A percentile compares a stretch with the other conserved stretches of the same genome.
These are phyloP conservation scores for Whalleya microplaca DNA, from an alignment of 2,329 filamentous ascomycete species.

Conservation along the genomic window DNA sequence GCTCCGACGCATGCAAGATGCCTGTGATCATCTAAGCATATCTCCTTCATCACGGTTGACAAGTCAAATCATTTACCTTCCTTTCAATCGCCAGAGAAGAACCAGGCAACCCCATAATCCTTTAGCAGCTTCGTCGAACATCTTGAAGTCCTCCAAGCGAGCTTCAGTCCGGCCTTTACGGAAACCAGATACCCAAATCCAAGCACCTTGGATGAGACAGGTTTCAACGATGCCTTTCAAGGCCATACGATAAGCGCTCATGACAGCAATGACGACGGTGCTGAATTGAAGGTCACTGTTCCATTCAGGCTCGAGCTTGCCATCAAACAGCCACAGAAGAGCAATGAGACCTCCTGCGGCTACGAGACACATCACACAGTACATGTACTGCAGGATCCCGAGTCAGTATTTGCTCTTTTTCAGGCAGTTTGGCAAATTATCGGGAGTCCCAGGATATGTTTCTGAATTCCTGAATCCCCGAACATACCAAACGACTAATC, in stretches of 20 bases:
- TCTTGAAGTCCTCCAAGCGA: slow-evolving; percentile 42
- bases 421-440: too few species aligned
- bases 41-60: background rate
- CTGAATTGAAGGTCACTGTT: slow-evolving; percentile 36
- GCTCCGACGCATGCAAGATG: slow-evolving; percentile 45
- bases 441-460: too few species aligned
- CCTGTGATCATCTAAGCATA: slow-evolving; percentile 22
- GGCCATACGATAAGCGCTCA: slow-evolving; percentile 42
- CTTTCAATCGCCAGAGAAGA: slow-evolving; percentile 42
- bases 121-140: slow-evolving; percentile 44
- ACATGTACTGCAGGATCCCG: slow-evolving; percentile 34
- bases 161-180: slow-evolving; percentile 38
- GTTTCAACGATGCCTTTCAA: slow-evolving; percentile 42
- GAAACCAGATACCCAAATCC: slow-evolving; percentile 45
- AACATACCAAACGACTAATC: too few species aligned
- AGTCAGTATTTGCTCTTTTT: too few species aligned
- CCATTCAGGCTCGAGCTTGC: slow-evolving; percentile 36
- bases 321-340: slow-evolving; percentile 38
- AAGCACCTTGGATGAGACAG: slow-evolving; percentile 43
- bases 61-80: slow-evolving; percentile 32
- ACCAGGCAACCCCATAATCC: slow-evolving; percentile 41
- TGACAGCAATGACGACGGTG: slow-evolving; percentile 43
- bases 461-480: too few species aligned
- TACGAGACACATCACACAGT: slow-evolving; percentile 35
- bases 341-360: slow-evolving; percentile 34